These are phyloP conservation scores for Pseudomonodictys pantanalensis DNA, from an alignment of 495 filamentous ascomycete genomes.

Conservation along the genomic window DNA sequence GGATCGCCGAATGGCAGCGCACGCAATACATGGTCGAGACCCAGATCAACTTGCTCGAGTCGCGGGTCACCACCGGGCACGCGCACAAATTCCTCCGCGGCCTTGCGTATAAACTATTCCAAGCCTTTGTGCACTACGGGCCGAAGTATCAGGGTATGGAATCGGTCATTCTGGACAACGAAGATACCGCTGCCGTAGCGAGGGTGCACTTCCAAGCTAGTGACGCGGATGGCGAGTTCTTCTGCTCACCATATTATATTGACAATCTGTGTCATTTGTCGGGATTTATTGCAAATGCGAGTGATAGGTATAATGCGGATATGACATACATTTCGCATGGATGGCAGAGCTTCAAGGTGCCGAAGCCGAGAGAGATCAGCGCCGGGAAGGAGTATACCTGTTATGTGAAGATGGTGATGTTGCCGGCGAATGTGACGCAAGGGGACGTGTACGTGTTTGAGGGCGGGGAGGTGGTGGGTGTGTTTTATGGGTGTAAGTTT, in stretches of 20 bases:
- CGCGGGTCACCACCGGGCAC: slow-evolving; percentile 42
- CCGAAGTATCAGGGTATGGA: slow-evolving; percentile 45
- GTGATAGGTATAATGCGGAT: slow-evolving; percentile 46
- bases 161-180: slow-evolving; percentile 46
- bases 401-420: slow-evolving; percentile 46
- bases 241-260: slow-evolving; percentile 48
- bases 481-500: slow-evolving; percentile 45
- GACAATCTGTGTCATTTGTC: slow-evolving; percentile 51
- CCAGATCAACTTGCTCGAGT: slow-evolving; percentile 43
- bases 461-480: slow-evolving; percentile 42
- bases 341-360: slow-evolving; percentile 43
- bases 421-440: slow-evolving; percentile 42
- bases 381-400: slow-evolving; percentile 41
- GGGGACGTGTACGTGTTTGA: slow-evolving; percentile 47
- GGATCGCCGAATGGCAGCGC: slow-evolving; percentile 43
- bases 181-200: slow-evolving; percentile 44
- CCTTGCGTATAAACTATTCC: slow-evolving; percentile 51
- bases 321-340: slow-evolving; percentile 48
- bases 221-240: slow-evolving; percentile 45
- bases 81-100: slow-evolving; percentile 46
- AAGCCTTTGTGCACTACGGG: slow-evolving; percentile 44
- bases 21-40: slow-evolving; percentile 46
- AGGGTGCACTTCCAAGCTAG: slow-evolving; percentile 45
- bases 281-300: slow-evolving; percentile 56
- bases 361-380: slow-evolving; percentile 36